Percentiles rank a stretch among this genome's conserved stretches.
phyloP scores from a whole-genome alignment of 2,329 filamentous ascomycete species.

The Colletotrichum sp. region DNA sequence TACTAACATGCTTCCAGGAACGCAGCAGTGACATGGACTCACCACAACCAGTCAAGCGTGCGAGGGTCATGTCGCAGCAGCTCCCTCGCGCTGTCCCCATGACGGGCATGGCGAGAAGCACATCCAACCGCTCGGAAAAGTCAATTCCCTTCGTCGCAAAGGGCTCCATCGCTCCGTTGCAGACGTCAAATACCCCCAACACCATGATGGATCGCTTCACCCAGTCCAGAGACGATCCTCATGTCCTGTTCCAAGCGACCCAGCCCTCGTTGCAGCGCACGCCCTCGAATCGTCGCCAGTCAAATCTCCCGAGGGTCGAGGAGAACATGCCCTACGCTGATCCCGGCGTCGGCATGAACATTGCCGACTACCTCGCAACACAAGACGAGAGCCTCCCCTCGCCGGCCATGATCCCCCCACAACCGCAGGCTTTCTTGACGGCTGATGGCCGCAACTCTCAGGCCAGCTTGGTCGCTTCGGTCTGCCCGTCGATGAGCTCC shows the following conservation, averaged over 20 bases:
- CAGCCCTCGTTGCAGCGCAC: constrained; percentile 27
- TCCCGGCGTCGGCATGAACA: constrained; percentile 40
- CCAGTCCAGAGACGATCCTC: constrained; percentile 35
- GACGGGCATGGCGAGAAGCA: constrained; percentile 35
- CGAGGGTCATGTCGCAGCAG: constrained; percentile 40
- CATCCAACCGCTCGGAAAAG: constrained; percentile 45
- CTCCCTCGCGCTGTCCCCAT: constrained; percentile 16
- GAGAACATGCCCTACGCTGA: constrained; percentile 33
- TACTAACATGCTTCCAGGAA: constrained; percentile 25
- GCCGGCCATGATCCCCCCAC: constrained; percentile 26
- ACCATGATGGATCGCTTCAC: constrained; percentile 34
- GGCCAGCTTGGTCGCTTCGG: constrained; percentile 35
- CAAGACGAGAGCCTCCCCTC: constrained; percentile 29
- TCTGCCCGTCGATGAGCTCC: constrained; percentile 49
- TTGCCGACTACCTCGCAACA: constrained; percentile 41
- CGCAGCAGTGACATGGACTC: constrained; percentile 25
- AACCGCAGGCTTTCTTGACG: constrained; percentile 24
- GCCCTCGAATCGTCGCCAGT: constrained; percentile 29
- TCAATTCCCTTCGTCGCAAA: constrained; percentile 43
- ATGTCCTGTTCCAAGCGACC: constrained; percentile 23
- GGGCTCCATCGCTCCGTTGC: constrained; percentile 37
- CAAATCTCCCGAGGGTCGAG: constrained; percentile 38
- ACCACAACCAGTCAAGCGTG: constrained; percentile 34
- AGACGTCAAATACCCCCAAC: constrained; percentile 24
- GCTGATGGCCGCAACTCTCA: constrained; percentile 21